Base-by-base conservation (phyloP, 2,329 filamentous ascomycete genomes). In the Paraconiothyrium brasiliense region DNA sequence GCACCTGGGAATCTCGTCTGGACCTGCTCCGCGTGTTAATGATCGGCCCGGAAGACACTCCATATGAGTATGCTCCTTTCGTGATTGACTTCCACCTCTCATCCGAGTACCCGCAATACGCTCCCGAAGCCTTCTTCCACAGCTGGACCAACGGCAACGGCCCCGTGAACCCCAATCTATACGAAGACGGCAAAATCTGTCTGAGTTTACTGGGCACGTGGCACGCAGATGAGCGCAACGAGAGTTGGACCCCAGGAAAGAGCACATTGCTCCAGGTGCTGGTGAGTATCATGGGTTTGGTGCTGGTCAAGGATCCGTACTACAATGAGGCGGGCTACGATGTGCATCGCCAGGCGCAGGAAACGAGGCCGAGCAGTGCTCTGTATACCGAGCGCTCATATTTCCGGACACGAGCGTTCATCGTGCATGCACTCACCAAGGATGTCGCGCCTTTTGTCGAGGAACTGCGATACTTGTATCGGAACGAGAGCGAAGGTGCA, bases 271-370 rank as follows among this genome's bases (percentile, higher is more conserved):
- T 89, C 22, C 87, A 89, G 63, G 79, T 87, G 0, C 71, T 87
- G 3, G 84, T 87, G n/a, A 85, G 82, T 16, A 78, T 87, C 41
- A 81, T 86, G 78, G 85, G 85, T 0, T 75, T 87, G 6, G 85
- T 87, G 0, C 77, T 89, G 14, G 86, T 89, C 22, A 83, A 83
- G 48, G 83, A 85, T 62, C 87, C 87, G 0, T 89, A 87, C 71
- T 89, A 86, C 77, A 89, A 89, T 68, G 87, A 89, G 76, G 86
- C 87, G 11, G 87, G 87, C 30, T 89, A 85, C 64, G 86, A 88
- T 49, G 79, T 80, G 11, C 81, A 84, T 58, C 81, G 78, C 50
- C 81, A 78, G 10, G 80, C 82, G 3, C 78, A 79, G 4, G 81
- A 84, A 56, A 81, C 82, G 8, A 76, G 74, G 3, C 69, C 84